Evolutionary conservation across 2,329 filamentous ascomycete species (phyloP).

Genomic region (Trichocomaceae sp.): DNA sequence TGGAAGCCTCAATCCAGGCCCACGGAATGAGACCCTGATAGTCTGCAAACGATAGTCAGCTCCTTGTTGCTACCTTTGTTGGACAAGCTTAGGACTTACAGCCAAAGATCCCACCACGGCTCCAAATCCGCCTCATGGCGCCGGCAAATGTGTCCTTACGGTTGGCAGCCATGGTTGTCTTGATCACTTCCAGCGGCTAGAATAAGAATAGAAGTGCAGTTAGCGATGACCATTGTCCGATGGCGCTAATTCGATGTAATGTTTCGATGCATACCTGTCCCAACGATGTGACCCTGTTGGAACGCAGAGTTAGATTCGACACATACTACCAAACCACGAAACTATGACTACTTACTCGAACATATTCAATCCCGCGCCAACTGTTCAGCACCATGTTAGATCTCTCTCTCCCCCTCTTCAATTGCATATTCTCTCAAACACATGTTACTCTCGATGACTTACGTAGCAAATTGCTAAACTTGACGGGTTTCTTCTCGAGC

Average conservation of each 20-base stretch:
- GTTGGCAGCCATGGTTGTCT: slow-evolving; percentile 99
- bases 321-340: no score
- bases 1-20: slow-evolving; percentile 99
- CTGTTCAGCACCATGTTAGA: slow-evolving; percentile 25
- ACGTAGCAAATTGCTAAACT: slow-evolving; percentile 96
- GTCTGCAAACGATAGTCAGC: slow-evolving; percentile 51
- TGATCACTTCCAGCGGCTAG: slow-evolving; percentile 93
- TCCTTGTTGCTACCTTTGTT: background rate
- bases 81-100: slow-evolving; percentile 56
- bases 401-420: background rate
- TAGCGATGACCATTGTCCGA: background rate
- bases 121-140: slow-evolving; percentile 83
- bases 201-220: slow-evolving; percentile 47
- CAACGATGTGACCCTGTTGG: slow-evolving; percentile 56
- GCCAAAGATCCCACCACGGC: slow-evolving; percentile 83
- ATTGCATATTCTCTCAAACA: background rate
- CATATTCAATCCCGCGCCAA: slow-evolving; percentile 89
- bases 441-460: slow-evolving; percentile 27
- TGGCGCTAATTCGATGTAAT: background rate
- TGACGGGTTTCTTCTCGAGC: slow-evolving; percentile 98
- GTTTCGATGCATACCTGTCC: slow-evolving; percentile 49
- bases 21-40: slow-evolving; percentile 99
- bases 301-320: background rate
- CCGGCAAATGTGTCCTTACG: slow-evolving; percentile 77
- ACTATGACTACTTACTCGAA: slow-evolving; percentile 68